Evolutionary conservation across 495 filamentous ascomycete species (phyloP).

Genomic region (Podospora tetraspora): DNA sequence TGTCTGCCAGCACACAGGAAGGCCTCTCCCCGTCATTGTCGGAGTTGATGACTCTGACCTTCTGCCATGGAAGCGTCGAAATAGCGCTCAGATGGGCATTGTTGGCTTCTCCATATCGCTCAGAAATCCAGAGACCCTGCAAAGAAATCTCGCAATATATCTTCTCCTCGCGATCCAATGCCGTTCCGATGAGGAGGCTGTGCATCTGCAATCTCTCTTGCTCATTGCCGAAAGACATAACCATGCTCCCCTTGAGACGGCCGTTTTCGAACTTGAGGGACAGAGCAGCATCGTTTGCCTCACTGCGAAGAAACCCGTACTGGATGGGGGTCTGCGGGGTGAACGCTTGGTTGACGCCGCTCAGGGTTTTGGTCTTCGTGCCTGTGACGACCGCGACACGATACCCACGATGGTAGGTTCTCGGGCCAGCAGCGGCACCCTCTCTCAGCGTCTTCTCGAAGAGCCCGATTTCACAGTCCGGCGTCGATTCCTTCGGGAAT

Average conservation of each 20-base stretch:
- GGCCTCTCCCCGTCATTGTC: conserved; percentile 40
- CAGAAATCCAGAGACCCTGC: conserved; percentile 57
- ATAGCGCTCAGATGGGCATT: conserved; percentile 41
- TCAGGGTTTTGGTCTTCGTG: conserved; percentile 67
- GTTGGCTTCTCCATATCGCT: conserved; percentile 40
- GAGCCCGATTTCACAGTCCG: conserved; percentile 60
- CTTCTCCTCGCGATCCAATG: conserved; percentile 52
- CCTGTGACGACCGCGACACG: conserved; percentile 69
- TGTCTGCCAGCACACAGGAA: conserved; percentile 62
- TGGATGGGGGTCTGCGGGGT: conserved; percentile 57
- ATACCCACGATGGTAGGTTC: conserved; percentile 68
- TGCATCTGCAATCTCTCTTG: conserved; percentile 62
- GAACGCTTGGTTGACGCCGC: conserved; percentile 62
- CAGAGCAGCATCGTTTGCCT: conserved; percentile 60
- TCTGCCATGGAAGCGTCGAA: conserved; percentile 44
- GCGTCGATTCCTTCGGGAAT: conserved; percentile 69
- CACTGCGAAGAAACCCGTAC: conserved; percentile 66
- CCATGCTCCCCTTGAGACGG: conserved; percentile 59
- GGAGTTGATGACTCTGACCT: conserved; percentile 52
- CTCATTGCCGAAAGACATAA: conserved; percentile 66
- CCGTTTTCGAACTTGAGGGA: conserved; percentile 64
- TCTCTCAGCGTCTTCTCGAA: conserved; percentile 63
- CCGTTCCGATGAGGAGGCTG: conserved; percentile 62
- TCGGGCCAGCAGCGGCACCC: conserved; percentile 60
- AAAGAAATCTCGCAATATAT: conserved; percentile 59